Conservation (phyloP, 768 basidiomycete genomes). For the Amanita brunnescens region DNA sequence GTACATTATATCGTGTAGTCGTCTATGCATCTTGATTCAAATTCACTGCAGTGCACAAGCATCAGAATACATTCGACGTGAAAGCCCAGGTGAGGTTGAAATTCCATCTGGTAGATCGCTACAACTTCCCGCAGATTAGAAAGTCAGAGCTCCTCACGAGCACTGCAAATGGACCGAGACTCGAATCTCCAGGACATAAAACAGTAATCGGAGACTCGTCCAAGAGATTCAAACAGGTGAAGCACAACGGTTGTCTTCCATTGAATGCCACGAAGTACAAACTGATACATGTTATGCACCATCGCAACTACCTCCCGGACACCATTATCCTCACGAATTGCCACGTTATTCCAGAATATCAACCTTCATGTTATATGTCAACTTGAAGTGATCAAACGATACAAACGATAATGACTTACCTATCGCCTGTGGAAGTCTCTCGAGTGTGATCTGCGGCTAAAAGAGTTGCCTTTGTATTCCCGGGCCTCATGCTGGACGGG, state of each 20-base stretch:
- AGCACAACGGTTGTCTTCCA: background rate
- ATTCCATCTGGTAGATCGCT: no score
- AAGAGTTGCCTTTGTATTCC: background rate
- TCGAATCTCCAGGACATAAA: no score
- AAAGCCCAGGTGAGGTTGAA: no score
- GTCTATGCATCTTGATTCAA: no score
- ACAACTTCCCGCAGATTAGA: no score
- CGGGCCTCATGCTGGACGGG: background rate
- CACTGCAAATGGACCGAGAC: no score
- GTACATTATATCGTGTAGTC: no score
- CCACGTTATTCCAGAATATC: background rate
- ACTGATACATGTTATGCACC: background rate
- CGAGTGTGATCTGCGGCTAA: background rate
- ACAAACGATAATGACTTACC: background rate
- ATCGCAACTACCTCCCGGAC: background rate
- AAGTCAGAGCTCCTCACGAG: no score
- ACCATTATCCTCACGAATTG: background rate
- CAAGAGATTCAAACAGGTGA: background rate
- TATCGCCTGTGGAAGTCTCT: conserved; percentile 5
- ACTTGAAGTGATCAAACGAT: background rate
- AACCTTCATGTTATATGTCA: background rate
- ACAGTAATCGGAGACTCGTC: no score
- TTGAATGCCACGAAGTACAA: background rate
- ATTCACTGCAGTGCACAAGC: no score
- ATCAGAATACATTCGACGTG: no score